These are phyloP conservation scores for Plasmopara muralis DNA, from an alignment of 352 stramenopile species.

Conservation along the genomic window DNA sequence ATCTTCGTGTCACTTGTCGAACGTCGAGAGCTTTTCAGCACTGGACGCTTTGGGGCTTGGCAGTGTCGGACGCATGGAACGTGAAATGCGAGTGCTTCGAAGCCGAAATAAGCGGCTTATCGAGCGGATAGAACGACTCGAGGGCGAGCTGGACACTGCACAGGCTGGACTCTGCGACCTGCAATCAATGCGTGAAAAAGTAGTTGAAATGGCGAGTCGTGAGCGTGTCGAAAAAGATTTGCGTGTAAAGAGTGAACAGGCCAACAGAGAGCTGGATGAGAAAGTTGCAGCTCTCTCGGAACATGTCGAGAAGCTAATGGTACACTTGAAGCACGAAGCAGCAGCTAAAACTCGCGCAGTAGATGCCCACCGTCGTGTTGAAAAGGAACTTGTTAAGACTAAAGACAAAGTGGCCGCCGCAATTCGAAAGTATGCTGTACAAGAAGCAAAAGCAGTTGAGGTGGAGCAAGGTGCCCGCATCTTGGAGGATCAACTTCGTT, in stretches of 20 bases:
- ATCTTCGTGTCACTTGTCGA: conserved; percentile 36
- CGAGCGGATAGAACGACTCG: conserved; percentile 39
- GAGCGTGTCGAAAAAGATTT: conserved; percentile 86
- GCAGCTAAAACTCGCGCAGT: conserved; percentile 86
- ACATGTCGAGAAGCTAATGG: conserved; percentile 96
- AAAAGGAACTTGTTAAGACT: conserved; percentile 75
- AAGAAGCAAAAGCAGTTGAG: conserved; percentile 86
- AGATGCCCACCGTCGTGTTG: conserved; percentile 60
- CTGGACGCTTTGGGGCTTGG: conserved; percentile 49
- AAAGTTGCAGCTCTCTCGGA: conserved; percentile 90
- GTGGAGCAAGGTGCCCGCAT: conserved; percentile 91
- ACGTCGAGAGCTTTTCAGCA: conserved; percentile 56
- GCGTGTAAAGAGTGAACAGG: conserved; percentile 54
- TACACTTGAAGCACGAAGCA: conserved; percentile 94
- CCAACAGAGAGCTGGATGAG: conserved; percentile 59
- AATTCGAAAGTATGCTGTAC: conserved; percentile 71
- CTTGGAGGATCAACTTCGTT: conserved; percentile 91
- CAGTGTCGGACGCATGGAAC: conserved; percentile 50
- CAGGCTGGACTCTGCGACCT: conserved; percentile 45
- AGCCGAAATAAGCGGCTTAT: conserved; percentile 70
- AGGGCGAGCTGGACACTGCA: conserved; percentile 46
- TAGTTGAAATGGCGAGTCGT: conserved; percentile 70
- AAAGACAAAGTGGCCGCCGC: conserved; percentile 53
- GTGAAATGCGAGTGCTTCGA: conserved; percentile 56
- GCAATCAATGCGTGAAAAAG: conserved; percentile 65